These are phyloP conservation scores for Pythium dissotocum DNA, from an alignment of 352 stramenopile species.

Conservation along the genomic window DNA sequence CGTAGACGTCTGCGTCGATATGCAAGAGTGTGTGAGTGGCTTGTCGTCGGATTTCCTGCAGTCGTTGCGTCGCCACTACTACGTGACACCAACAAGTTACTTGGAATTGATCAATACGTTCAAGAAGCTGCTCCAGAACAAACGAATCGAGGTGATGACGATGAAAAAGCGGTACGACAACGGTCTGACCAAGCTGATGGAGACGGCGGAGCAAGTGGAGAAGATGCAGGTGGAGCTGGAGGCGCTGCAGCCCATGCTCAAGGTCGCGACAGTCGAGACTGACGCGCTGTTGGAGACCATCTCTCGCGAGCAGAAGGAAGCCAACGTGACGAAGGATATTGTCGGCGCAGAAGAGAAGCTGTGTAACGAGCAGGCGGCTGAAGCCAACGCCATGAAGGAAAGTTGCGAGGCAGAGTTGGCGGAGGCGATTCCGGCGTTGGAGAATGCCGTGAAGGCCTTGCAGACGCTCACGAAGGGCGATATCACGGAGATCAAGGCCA, in stretches of 20 bases:
- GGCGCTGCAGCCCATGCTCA: conserved; percentile 91
- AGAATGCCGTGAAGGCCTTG: conserved; percentile 90
- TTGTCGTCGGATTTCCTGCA: conserved; percentile 85
- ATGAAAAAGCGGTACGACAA: conserved; percentile 93
- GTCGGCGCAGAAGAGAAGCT: conserved; percentile 85
- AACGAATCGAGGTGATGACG: conserved; percentile 90
- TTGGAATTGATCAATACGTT: conserved; percentile 96
- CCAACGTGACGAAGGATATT: conserved; percentile 84
- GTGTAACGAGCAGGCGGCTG: conserved; percentile 84
- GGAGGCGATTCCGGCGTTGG: conserved; percentile 91
- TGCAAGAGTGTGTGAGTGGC: conserved; percentile 91
- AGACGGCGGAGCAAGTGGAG: conserved; percentile 92
- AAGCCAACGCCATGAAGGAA: conserved; percentile 89
- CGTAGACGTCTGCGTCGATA: conserved; percentile 94
- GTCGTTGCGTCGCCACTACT: conserved; percentile 92
- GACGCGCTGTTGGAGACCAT: conserved; percentile 91
- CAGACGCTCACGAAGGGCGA: conserved; percentile 93
- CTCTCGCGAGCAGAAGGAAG: conserved; percentile 85
- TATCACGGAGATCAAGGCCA: conserved; percentile 96
- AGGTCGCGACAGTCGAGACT: conserved; percentile 90
- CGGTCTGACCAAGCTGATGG: conserved; percentile 92
- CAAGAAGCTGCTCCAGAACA: conserved; percentile 91
- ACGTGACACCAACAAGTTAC: conserved; percentile 95
- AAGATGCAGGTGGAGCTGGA: conserved; percentile 94
- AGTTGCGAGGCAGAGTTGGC: conserved; percentile 92